Base-by-base conservation (phyloP, 2,329 filamentous ascomycete species). In the Alternaria burnsii region DNA sequence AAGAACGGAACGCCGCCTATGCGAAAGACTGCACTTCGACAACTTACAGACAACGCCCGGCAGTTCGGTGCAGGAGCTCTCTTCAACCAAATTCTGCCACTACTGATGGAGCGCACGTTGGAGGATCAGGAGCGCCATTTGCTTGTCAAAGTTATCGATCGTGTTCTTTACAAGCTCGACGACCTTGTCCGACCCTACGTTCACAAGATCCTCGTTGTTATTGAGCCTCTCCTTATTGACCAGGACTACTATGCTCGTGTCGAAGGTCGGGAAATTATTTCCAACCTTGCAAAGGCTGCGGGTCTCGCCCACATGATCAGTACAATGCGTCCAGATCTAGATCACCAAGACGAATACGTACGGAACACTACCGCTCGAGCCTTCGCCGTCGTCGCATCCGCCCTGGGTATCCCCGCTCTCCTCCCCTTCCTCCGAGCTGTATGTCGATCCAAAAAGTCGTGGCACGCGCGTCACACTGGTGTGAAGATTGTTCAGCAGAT, bases 401-500 rank as follows among this genome's bases (percentile, higher is more conserved):
- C 95, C 18, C 88, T 99, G 7, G 95, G 95, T 50, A 99, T 99
- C 57, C 95, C 95, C 3, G 94, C 95, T 10, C 87, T 99, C 47
- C 87, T 99, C 26, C 95, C 95, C 2, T 99, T 99, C 85, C 84
- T 99, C 42, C 89, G 94, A 72, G 95, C 96, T 61, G 95, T 99
- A 18, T 99, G 95, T 78, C 90, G 93, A 77, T 97, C 93, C 82
- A 98, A 98, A 82, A 99, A 99, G 81, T 98, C 95, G 58, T 99
- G 95, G 95, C 94, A 98, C 78, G 95, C 95, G 54, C 87, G 95
- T 63, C 95, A 99, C 78, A 99, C 95, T 3, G 95, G 95, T 82
- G 95, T 99, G 67, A 99, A 99, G 84, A 99, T 99, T 76, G 92
- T 99, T 16, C 95, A 99, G 78, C 95, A 99, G 77, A 98, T 99